Evolutionary conservation across 805 yeast genomes (phyloP).

Genomic region (Barnettozyma salicaria): DNA sequence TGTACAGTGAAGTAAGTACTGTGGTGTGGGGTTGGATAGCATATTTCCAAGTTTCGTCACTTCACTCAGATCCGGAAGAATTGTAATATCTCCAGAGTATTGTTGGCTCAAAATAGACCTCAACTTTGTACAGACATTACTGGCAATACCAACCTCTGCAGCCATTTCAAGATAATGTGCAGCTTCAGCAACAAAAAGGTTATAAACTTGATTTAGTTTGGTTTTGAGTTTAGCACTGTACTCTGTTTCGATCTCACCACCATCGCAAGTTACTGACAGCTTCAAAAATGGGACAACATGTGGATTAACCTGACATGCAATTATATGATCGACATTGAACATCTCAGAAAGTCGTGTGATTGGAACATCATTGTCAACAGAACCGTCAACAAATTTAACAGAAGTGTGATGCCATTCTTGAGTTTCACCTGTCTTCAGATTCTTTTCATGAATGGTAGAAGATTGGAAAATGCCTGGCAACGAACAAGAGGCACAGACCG

Average conservation of each 20-base stretch:
- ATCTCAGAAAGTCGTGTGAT: constrained; percentile 85
- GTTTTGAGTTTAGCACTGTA: constrained; percentile 49
- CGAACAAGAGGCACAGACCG: constrained; percentile 90
- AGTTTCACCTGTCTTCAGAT: constrained; percentile 61
- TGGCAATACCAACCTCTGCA: constrained; percentile 70
- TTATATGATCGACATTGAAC: constrained; percentile 96
- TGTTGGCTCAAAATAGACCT: constrained; percentile 76
- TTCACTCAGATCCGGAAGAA: constrained; percentile 67
- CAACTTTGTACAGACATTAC: constrained; percentile 64
- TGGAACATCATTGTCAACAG: constrained; percentile 92
- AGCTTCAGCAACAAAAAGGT: constrained; percentile 60
- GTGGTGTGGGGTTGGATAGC: constrained; percentile 76
- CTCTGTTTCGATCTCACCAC: constrained; percentile 62
- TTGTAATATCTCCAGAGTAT: constrained; percentile 91
- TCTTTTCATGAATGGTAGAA: constrained; percentile 77
- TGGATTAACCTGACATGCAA: constrained; percentile 96
- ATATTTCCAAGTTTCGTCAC: constrained; percentile 53
- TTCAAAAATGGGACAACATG: constrained; percentile 88
- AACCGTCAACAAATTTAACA: constrained; percentile 88
- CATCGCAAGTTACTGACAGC: constrained; percentile 58
- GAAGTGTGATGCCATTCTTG: constrained; percentile 79
- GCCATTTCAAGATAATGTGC: constrained; percentile 70
- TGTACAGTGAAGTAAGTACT: constrained; percentile 61
- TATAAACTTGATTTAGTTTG: constrained; percentile 47
- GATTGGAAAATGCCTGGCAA: constrained; percentile 90